These are phyloP conservation scores for Leptographium lundbergii DNA, from an alignment of 2,329 filamentous ascomycete species.

Conservation along the genomic window DNA sequence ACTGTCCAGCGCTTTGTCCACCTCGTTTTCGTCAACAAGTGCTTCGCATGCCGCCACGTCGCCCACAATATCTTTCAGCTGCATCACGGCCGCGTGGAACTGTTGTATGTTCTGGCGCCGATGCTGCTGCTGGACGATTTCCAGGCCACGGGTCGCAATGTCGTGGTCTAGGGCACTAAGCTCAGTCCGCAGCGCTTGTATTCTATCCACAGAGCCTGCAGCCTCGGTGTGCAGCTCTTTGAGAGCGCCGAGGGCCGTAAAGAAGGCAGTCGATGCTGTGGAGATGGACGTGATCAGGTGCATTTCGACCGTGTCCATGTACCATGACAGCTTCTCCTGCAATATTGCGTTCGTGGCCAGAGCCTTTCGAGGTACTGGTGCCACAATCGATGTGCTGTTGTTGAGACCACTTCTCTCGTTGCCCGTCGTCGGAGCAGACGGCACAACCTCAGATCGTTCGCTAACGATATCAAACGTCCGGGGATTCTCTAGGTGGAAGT, in stretches of 20 bases:
- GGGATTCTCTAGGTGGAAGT: conserved; percentile 91
- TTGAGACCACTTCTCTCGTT: conserved; percentile 30
- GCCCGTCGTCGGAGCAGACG: conserved; percentile 40
- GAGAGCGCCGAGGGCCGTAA: conserved; percentile 81
- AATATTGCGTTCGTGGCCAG: conserved; percentile 93
- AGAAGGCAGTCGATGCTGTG: conserved; percentile 89
- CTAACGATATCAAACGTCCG: conserved; percentile 94
- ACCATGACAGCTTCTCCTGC: conserved; percentile 98
- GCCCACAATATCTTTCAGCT: conserved; percentile 67
- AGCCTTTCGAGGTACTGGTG: conserved; percentile 61
- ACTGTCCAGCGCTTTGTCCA: conserved; percentile 65
- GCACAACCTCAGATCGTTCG: conserved; percentile 92
- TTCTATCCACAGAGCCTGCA: conserved; percentile 77
- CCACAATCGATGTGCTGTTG: conserved; percentile 23
- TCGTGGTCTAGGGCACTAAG: conserved; percentile 72
- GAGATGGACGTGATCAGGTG: conserved; percentile 95
- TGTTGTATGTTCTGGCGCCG: conserved; percentile 75
- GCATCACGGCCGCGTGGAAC: conserved; percentile 69
- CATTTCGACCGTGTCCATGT: conserved; percentile 98
- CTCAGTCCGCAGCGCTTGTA: conserved; percentile 69
- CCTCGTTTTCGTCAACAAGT: conserved; percentile 69
- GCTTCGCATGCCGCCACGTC: conserved; percentile 65
- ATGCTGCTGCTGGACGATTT: conserved; percentile 72
- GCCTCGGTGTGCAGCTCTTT: conserved; percentile 87
- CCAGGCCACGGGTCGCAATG: conserved; percentile 72